Evolutionary conservation across 352 stramenopile species (phyloP).

Genomic region (Phytophthora melonis): DNA sequence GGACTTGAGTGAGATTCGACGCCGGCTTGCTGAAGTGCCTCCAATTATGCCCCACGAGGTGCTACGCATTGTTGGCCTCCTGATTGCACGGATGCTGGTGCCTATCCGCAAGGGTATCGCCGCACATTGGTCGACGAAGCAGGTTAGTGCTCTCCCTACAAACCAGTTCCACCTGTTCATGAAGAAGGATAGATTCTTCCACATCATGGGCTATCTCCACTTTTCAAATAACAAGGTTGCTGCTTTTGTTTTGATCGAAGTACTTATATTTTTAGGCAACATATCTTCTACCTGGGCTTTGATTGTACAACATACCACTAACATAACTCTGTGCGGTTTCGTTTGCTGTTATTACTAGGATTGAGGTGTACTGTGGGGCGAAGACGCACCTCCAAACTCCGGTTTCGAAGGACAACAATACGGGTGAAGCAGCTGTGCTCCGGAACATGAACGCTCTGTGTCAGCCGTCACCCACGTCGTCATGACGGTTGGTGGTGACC

Average conservation of each 20-base stretch:
- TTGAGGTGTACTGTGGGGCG: conserved; percentile 9
- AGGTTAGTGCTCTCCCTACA: background rate
- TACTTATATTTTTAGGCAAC: background rate
- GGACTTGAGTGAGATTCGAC: background rate
- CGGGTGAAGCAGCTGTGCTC: conserved; percentile 2
- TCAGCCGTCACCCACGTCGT: background rate
- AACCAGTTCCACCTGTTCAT: conserved; percentile 8
- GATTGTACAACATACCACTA: background rate
- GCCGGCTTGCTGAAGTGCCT: background rate
- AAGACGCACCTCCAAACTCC: too few species aligned
- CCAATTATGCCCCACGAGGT: conserved; percentile 1
- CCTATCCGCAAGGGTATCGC: too few species aligned
- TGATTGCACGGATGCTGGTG: too few species aligned
- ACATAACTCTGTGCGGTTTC: background rate
- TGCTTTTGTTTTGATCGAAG: background rate
- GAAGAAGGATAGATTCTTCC: conserved; percentile 1
- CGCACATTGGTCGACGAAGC: too few species aligned
- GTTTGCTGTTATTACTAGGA: background rate
- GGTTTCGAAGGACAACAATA: conserved; percentile 12
- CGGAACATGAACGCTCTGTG: conserved; percentile 12
- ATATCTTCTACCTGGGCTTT: background rate
- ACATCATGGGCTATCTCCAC: conserved; percentile 25
- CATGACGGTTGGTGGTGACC: conserved; percentile 2
- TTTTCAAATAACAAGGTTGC: conserved; percentile 20
- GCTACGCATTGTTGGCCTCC: background rate